These are phyloP conservation scores for Fusarium sp. DNA, from an alignment of 2,329 filamentous ascomycete species.

Conservation along the genomic window DNA sequence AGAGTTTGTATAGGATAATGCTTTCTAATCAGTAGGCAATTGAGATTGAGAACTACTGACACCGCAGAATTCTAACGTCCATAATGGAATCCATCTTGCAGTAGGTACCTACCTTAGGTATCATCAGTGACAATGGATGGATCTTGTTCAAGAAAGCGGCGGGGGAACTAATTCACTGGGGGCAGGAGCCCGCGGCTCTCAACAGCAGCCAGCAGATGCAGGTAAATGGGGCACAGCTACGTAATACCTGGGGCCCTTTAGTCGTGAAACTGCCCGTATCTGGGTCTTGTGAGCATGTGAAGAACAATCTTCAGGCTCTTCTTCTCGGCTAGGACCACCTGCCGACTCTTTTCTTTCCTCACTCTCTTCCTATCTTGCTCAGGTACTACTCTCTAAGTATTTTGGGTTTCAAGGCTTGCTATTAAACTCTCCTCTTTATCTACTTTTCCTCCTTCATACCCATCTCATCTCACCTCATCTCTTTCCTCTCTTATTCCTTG, in stretches of 20 bases:
- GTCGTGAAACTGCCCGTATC: constrained; percentile 16
- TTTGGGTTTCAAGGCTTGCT: constrained; percentile 22
- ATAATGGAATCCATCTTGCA: too few relatives aligned
- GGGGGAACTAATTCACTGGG: constrained; percentile 13
- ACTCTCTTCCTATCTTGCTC: neutral
- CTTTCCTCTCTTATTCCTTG: constrained; percentile 8
- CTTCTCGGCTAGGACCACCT: neutral
- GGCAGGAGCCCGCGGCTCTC: constrained; percentile 27
- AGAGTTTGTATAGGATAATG: neutral
- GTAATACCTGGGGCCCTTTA: constrained; percentile 37
- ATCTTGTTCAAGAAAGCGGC: constrained; percentile 2
- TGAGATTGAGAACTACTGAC: too few relatives aligned
- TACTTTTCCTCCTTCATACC: constrained; percentile 1
- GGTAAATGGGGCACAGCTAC: constrained; percentile 33
- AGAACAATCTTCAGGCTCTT: constrained; percentile 14
- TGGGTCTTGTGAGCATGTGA: constrained; percentile 46
- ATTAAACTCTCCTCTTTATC: constrained; percentile 16
- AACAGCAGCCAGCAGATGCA: constrained; percentile 26
- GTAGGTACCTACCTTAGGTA: too few relatives aligned
- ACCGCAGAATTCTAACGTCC: too few relatives aligned
- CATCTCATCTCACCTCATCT: neutral
- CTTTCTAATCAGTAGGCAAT: too few relatives aligned
- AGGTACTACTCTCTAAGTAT: neutral
- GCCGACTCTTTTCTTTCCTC: constrained; percentile 14
- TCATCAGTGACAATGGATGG: neutral